Base-by-base conservation (phyloP, 139 green algal species). In the Pseudopediastrum boryanum region DNA sequence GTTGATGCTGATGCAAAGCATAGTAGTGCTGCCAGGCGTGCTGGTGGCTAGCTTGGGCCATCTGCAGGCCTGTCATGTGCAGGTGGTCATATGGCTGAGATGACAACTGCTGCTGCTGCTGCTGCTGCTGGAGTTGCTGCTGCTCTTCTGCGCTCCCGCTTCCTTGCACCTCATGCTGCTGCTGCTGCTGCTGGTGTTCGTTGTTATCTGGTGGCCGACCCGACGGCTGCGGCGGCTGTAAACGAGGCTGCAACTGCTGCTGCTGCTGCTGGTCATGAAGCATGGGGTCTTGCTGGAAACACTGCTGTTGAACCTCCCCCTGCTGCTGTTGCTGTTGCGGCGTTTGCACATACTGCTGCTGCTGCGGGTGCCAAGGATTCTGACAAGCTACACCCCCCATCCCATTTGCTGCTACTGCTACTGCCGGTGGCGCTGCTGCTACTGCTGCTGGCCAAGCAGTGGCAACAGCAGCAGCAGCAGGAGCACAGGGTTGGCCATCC, bases 161-260 rank as follows among this genome's bases (percentile, higher is more conserved):
- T 62, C 13, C 19, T 29, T 6, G 29, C 46, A 4, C 38, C 25
- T 23, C 25, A 35, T 35, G 29, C 69, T 51, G 69, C 62, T 35
- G 62, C 62, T 31, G 62, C 46, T 38, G 50, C 70, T 16, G 16
- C 38, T n/a, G n/a, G n/a, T n/a, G n/a, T n/a, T n/a, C n/a, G n/a
- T n/a, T n/a, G n/a, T n/a, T n/a, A n/a, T n/a, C n/a, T n/a, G n/a
- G n/a, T n/a, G n/a, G n/a, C n/a, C n/a, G n/a, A n/a, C n/a, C n/a
- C n/a, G n/a, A n/a, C n/a, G 66, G 62, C 62, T 35, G 62, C 70
- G 52, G 70, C 41, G 7, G 39, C 51, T 36, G 38, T 38, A 77
- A 52, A 31, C 38, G 25, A 16, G 33, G 51, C 50, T 36, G 29
- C 25, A 66, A 23, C 62, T 50, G 19, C 13, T 70, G n/a, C 4